Percentiles rank a stretch among this genome's conserved stretches.
phyloP scores from a whole-genome alignment of 2,329 filamentous ascomycete genomes.

The Annulohypoxylon truncatum region DNA sequence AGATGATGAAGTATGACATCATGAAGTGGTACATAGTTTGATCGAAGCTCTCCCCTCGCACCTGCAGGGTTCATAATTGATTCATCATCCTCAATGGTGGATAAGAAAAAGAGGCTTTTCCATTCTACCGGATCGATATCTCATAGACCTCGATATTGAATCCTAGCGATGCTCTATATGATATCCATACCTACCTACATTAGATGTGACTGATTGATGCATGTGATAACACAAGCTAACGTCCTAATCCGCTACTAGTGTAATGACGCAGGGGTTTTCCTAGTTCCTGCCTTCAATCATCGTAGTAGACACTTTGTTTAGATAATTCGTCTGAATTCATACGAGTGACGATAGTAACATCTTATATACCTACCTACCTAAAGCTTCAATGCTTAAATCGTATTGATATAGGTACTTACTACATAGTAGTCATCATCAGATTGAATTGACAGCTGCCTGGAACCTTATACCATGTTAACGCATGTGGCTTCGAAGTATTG shows the following conservation, averaged over 20 bases:
- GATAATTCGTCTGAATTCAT: neutral
- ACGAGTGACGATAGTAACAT: neutral
- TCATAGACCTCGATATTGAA: neutral
- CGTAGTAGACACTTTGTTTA: neutral
- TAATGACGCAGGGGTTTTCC: neutral
- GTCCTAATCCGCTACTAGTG: neutral
- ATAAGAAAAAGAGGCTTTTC: conserved; percentile 22
- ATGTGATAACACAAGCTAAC: conserved; percentile 4
- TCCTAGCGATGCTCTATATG: neutral
- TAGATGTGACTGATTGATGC: no score
- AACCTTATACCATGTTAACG: neutral
- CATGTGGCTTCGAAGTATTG: conserved; percentile 26
- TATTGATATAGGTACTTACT: no score
- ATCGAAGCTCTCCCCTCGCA: conserved; percentile 17
- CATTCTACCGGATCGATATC: neutral
- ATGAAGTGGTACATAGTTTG: conserved; percentile 30
- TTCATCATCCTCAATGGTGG: neutral
- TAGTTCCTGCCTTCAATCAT: neutral
- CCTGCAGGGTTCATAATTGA: conserved; percentile 21
- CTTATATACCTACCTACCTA: no score
- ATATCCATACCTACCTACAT: neutral
- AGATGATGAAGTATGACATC: conserved; percentile 48
- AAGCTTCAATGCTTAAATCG: no score
- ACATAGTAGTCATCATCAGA: neutral
- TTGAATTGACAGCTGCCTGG: neutral